Base-by-base conservation (phyloP, 768 basidiomycete species). In the Lactifluus echinatus region DNA sequence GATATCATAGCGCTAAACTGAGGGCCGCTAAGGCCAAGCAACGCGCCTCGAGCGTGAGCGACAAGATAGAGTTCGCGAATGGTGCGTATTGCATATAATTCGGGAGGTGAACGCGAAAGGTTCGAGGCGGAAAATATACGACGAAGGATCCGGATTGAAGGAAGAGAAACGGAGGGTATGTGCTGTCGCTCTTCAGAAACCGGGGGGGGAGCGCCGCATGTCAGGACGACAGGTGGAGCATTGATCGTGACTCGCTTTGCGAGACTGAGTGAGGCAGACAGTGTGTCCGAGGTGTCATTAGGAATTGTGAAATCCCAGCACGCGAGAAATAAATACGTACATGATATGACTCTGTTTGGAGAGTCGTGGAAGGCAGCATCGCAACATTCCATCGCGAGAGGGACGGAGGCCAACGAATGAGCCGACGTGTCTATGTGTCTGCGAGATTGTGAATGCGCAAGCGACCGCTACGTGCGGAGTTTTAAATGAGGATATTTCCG, bases 301-400 rank as follows among this genome's bases (percentile, higher is more conserved):
- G 44, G 28, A n/a, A 14, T 51, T 17, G 29, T 8, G 19, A 46
- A 46, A 45, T 46, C n/a, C n/a, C n/a, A n/a, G n/a, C n/a, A n/a
- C n/a, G n/a, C n/a, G n/a, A n/a, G n/a, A n/a, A n/a, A n/a, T n/a
- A n/a, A n/a, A 48, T 12, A 45, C 43, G 37, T 7, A 50, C 42
- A 45, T 45, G 23, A 29, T 66, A 68, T 68, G 70, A 73, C 73
- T 72, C 69, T 55, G 51, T 66, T 63, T 72, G 70, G 76, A 75
- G 57, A 49, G 37, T 53, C 47, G 48, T 45, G 28, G n/a, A 44
- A 80, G 72, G 70, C 74, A 74, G 71, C 85, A 85, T 85, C 82
- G 82, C 83, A 78, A 85, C 85, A 87, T 87, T 84, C 84, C 84
- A 87, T 86, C 78, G 76, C 82, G 79, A 69, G 57, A 39, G 54